phyloP scores from a whole-genome alignment of 257 asterid genomes.

The Gentiana macrophylla region DNA sequence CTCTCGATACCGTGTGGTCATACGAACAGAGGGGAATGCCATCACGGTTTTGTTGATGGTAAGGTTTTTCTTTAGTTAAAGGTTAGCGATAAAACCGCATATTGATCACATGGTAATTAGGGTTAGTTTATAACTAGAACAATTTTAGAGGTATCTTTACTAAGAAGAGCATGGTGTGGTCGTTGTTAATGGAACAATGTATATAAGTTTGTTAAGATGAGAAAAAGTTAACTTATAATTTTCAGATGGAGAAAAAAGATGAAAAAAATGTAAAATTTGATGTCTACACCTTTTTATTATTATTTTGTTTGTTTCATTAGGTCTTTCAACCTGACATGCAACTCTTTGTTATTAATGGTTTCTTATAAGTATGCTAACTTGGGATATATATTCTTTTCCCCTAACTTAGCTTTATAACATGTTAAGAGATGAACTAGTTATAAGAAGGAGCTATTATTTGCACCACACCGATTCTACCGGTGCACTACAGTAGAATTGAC shows the following conservation, averaged over 20 bases:
- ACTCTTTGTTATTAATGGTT: too few species aligned
- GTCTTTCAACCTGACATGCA: too few species aligned
- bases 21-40: neutral
- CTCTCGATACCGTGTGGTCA: neutral
- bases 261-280: conserved; percentile 7
- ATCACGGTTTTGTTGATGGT: conserved; percentile 1
- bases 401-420: too few species aligned
- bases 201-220: conserved; percentile 1
- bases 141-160: neutral
- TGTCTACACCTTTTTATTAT: conserved; percentile 1
- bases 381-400: too few species aligned
- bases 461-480: too few species aligned
- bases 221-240: too few species aligned
- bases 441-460: too few species aligned
- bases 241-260: neutral
- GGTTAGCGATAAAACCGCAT: neutral
- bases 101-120: too few species aligned
- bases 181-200: neutral
- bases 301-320: neutral
- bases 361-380: too few species aligned
- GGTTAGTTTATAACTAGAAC: neutral
- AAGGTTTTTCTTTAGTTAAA: neutral
- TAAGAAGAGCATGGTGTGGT: neutral
- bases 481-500: too few species aligned
- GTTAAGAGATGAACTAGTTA: too few species aligned